A percentile compares a stretch with the other conserved stretches of the same genome.
These are phyloP conservation scores for Rhizoclosmatium globosum DNA, from an alignment of 192 early-diverging fungal genomes.

Conservation along the genomic window DNA sequence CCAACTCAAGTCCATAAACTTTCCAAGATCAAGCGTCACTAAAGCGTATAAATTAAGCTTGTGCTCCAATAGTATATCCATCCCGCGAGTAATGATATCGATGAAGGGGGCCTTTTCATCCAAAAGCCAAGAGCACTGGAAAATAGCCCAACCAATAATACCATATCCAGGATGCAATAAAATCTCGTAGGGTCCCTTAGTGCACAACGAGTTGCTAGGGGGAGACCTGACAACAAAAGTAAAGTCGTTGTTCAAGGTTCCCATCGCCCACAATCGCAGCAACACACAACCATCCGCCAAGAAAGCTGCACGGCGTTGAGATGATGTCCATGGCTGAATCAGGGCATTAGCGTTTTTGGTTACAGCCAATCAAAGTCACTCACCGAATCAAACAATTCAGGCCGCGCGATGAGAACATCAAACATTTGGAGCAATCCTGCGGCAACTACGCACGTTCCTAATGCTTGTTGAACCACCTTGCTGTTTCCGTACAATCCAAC, in stretches of 20 bases:
- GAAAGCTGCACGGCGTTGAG: slow-evolving; percentile 9
- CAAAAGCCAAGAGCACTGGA: not conserved
- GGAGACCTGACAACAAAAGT: slow-evolving; percentile 6
- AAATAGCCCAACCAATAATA: slow-evolving; percentile 18
- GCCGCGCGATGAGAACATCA: slow-evolving; percentile 6
- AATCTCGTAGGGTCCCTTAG: slow-evolving; percentile 20
- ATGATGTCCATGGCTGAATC: not conserved
- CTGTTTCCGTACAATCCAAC: not conserved
- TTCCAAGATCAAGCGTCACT: not conserved
- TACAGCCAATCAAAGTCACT: not conserved
- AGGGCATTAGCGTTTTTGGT: not conserved
- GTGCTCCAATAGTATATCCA: not conserved
- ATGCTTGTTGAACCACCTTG: not conserved
- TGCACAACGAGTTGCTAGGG: not conserved
- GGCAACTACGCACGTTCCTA: not conserved
- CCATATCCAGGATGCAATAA: slow-evolving; percentile 23
- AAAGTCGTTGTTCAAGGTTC: not conserved
- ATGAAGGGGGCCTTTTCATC: slow-evolving; percentile 7
- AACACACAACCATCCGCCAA: not conserved
- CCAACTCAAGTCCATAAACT: slow-evolving; percentile 12
- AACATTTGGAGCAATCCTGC: not conserved
- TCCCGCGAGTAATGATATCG: not conserved
- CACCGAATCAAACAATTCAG: slow-evolving; percentile 3
- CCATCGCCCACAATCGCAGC: slow-evolving; percentile 19
- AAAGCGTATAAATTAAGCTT: not conserved